phyloP scores from a whole-genome alignment of 164 flowering plant species.

The Tetrastigma voinierianum region DNA sequence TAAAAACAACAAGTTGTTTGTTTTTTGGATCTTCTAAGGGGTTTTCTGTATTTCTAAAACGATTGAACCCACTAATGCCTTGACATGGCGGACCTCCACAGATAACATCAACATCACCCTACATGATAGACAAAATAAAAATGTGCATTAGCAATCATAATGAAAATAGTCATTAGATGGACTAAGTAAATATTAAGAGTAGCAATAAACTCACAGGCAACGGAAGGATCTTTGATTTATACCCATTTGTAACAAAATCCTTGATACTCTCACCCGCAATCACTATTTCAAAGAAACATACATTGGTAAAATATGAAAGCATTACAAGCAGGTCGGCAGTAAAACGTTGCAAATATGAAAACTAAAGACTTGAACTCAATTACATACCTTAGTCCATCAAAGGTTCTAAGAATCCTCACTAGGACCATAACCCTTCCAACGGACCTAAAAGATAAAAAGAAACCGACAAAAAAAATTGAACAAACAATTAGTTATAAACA shows the following conservation, averaged over 20 bases:
- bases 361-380: background rate
- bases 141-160: background rate
- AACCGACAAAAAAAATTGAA: background rate
- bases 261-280: conserved; percentile 43
- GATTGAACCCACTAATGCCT: conserved; percentile 85
- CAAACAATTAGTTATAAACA: background rate
- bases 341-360: too few species aligned
- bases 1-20: conserved; percentile 61
- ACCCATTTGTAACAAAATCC: conserved; percentile 54
- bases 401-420: conserved; percentile 67
- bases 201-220: conserved; percentile 52
- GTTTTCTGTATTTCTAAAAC: conserved; percentile 51
- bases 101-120: conserved; percentile 83
- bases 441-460: conserved; percentile 30
- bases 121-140: background rate
- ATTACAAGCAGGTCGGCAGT: too few species aligned
- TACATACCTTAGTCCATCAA: conserved; percentile 49
- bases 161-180: background rate
- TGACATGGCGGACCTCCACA: conserved; percentile 99
- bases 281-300: conserved; percentile 26
- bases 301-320: too few species aligned
- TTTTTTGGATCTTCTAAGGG: conserved; percentile 74
- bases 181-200: background rate
- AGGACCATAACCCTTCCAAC: conserved; percentile 67
- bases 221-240: conserved; percentile 49